A percentile compares a stretch with the other conserved stretches of the same genome.
These are phyloP conservation scores for Colletotrichum acutatum DNA, from an alignment of 2,329 filamentous ascomycete genomes.

Conservation along the genomic window DNA sequence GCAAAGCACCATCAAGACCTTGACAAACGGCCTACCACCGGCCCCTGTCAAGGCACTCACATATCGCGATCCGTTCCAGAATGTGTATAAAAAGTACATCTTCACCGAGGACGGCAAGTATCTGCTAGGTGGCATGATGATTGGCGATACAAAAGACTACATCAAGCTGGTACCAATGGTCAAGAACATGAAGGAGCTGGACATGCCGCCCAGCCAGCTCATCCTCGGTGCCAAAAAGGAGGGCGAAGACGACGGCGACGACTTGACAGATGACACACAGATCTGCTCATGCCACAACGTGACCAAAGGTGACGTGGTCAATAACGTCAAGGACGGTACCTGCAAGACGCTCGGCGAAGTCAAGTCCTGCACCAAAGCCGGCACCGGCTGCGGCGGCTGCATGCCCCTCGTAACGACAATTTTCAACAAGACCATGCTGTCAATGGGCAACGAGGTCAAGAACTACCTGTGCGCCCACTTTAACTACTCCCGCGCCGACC, in stretches of 20 bases:
- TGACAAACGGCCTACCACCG: slow-evolving; percentile 65
- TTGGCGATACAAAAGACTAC: slow-evolving; percentile 91
- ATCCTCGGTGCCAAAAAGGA: slow-evolving; percentile 82
- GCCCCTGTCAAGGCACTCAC: slow-evolving; percentile 83
- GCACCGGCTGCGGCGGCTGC: slow-evolving; percentile 90
- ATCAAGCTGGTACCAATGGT: slow-evolving; percentile 90
- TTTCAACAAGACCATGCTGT: slow-evolving; percentile 88
- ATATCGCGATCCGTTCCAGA: slow-evolving; percentile 88
- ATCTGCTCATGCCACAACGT: slow-evolving; percentile 96
- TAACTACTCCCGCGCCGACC: slow-evolving; percentile 82
- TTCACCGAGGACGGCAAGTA: slow-evolving; percentile 93
- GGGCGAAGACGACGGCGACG: slow-evolving; percentile 79
- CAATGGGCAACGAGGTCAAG: slow-evolving; percentile 87
- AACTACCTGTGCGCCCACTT: slow-evolving; percentile 91
- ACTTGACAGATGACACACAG: slow-evolving; percentile 86
- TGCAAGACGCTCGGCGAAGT: slow-evolving; percentile 86
- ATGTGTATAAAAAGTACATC: slow-evolving; percentile 93
- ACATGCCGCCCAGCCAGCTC: slow-evolving; percentile 82
- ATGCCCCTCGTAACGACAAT: slow-evolving; percentile 90
- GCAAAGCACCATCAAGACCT: slow-evolving; percentile 53
- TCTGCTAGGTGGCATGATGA: slow-evolving; percentile 96
- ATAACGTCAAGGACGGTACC: slow-evolving; percentile 77
- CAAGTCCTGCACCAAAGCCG: slow-evolving; percentile 91
- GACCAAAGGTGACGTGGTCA: slow-evolving; percentile 82
- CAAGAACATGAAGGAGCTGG: slow-evolving; percentile 82